Evolutionary conservation across 495 filamentous ascomycete species (phyloP), one percentile per base, ranked within the genome.

Genomic region (Aeminium ludgeri): DNA sequence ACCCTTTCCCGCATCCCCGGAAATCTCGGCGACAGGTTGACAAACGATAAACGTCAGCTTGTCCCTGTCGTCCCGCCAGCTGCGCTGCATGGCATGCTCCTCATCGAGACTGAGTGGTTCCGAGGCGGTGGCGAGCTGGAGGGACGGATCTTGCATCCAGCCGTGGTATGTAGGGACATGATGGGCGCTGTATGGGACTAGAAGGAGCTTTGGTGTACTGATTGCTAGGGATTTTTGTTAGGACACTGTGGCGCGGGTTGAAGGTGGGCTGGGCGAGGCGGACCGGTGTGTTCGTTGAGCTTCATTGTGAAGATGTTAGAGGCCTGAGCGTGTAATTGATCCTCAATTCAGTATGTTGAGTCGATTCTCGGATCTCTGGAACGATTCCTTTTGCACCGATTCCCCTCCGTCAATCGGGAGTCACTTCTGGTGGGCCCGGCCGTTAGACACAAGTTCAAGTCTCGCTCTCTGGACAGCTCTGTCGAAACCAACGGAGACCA

Each of bases 91-190:
- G 34, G 70, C 66, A 55, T 89, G 80, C 66, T 94, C 86, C 54
- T 87, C 74, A 4, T 70, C 66, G 1, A 92, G 62, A 0, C 77
- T 72, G 30, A 94, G 67, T 1, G 74, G 76, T 40, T 92, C 83
- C 2, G 83, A 91, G 23, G 86, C 82, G 0, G 86, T 93, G 44
- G 78, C 73, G 65, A 75, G 59, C 66, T 76, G 85, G 49, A 93
- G 80, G 51, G 75, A 77, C 42, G 76, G 68, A 50, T 89, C 78
- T 66, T 87, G 66, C 85, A 94, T 93, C 86, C 86, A 94, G 53
- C 71, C 61, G 48, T 92, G 81, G 49, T 94, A 94, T 2, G 65
- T 75, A 7, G 67, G 67, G 27, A 94, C 86, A 62, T 94, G 86
- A 59, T 73, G 75, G 41, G 62, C 59, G 28, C 79, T 82, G 53